Evolutionary conservation across 1,139 yeast species (phyloP).

Genomic region (Sugiyamaella neomexicana): DNA sequence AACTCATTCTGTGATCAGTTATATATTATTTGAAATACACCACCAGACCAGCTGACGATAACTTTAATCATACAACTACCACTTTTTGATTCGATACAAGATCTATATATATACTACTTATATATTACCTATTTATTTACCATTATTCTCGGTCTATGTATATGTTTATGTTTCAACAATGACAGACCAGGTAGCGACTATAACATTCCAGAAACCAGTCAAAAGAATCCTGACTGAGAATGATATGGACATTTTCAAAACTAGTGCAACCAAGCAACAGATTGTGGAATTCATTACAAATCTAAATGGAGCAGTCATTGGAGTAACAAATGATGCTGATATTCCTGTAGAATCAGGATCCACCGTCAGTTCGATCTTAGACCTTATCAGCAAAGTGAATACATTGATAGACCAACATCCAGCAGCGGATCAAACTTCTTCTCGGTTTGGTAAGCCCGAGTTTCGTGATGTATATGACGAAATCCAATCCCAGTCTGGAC

Average conservation of each 20-base stretch:
- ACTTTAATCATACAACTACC: not conserved
- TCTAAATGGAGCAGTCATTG: conserved; percentile 68
- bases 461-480: conserved; percentile 83
- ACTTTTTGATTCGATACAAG: not conserved
- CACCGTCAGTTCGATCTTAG: conserved; percentile 42
- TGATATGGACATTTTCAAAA: conserved; percentile 67
- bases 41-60: too few species aligned
- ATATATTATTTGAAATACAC: too few species aligned
- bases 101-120: not conserved
- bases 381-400: conserved; percentile 50
- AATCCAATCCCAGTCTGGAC: conserved; percentile 42
- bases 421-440: conserved; percentile 63
- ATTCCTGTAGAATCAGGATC: conserved; percentile 25
- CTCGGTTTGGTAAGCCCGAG: conserved; percentile 90
- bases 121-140: not conserved
- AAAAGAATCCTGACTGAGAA: conserved; percentile 57
- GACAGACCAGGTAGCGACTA: too few species aligned
- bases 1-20: too few species aligned
- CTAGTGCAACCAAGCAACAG: conserved; percentile 51
- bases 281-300: conserved; percentile 56
- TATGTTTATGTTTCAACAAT: too few species aligned
- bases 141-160: too few species aligned
- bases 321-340: conserved; percentile 45
- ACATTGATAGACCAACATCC: conserved; percentile 58
- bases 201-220: conserved; percentile 26